Evolutionary conservation across 2,329 filamentous ascomycete genomes (phyloP).

Genomic region (Talaromyces amestolkiae): DNA sequence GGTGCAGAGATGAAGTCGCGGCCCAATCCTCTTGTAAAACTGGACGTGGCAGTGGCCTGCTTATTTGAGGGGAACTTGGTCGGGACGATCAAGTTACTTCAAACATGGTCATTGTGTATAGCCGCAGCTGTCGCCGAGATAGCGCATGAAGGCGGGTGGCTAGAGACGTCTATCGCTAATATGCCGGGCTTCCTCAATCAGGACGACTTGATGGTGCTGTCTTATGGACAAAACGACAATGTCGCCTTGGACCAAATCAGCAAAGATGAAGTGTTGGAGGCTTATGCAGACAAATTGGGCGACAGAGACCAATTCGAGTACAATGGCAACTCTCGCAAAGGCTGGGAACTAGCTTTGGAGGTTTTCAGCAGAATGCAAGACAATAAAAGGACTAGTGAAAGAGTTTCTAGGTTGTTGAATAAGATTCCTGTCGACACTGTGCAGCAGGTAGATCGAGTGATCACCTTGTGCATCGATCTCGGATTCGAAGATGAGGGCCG

Average conservation of each 20-base stretch:
- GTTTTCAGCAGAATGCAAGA: slow-evolving; percentile 80
- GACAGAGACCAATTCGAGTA: slow-evolving; percentile 35
- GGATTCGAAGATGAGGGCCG: slow-evolving; percentile 76
- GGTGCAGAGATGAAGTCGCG: slow-evolving; percentile 63
- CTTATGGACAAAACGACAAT: slow-evolving; percentile 61
- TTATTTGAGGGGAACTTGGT: slow-evolving; percentile 80
- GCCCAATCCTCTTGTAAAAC: slow-evolving; percentile 69
- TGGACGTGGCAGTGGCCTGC: slow-evolving; percentile 79
- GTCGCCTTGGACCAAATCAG: slow-evolving; percentile 51
- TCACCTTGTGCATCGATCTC: slow-evolving; percentile 72
- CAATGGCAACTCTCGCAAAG: slow-evolving; percentile 54
- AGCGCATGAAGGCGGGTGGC: slow-evolving; percentile 79
- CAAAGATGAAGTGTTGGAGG: slow-evolving; percentile 74
- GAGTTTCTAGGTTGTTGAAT: slow-evolving; percentile 71
- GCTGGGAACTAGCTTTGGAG: slow-evolving; percentile 87
- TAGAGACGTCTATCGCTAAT: slow-evolving; percentile 59
- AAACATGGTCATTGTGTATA: slow-evolving; percentile 76
- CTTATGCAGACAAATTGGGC: slow-evolving; percentile 68
- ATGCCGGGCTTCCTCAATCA: slow-evolving; percentile 68
- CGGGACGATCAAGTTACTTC: slow-evolving; percentile 69
- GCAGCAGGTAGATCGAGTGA: slow-evolving; percentile 75
- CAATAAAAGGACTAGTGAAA: slow-evolving; percentile 65
- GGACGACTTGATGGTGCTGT: slow-evolving; percentile 81
- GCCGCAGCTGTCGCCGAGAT: slow-evolving; percentile 78
- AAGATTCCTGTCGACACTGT: slow-evolving; percentile 70